These are phyloP conservation scores for Saccharomyces mikatae DNA, from an alignment of 805 yeast species.

Conservation along the genomic window DNA sequence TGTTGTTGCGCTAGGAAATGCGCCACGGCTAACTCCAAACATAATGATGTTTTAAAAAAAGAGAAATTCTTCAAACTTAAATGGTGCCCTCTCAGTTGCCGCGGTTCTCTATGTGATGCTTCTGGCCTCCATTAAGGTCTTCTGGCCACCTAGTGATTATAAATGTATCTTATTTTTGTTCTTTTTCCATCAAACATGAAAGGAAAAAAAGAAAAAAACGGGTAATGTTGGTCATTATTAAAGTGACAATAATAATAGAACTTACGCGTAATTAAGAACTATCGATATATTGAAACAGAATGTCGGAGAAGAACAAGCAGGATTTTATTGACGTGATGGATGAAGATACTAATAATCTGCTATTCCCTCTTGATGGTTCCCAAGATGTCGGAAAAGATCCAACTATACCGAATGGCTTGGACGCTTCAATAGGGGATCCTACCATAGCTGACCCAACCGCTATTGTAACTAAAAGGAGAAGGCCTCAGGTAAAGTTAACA, in stretches of 20 bases:
- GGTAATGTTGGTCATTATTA: background rate
- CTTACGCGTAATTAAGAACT: background rate
- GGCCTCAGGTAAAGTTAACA: conserved; percentile 40
- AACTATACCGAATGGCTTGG: conserved; percentile 7
- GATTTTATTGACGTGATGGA: background rate
- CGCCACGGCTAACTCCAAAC: conserved; percentile 17
- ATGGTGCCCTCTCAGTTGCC: background rate
- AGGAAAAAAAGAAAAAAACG: background rate
- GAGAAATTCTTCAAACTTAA: background rate
- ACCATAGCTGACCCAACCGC: conserved; percentile 24
- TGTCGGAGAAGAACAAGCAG: background rate
- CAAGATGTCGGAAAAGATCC: conserved; percentile 6
- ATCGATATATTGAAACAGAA: background rate
- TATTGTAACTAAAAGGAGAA: conserved; percentile 15
- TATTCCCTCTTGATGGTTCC: background rate
- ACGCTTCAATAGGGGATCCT: conserved; percentile 9
- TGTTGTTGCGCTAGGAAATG: conserved; percentile 15
- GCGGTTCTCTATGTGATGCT: background rate
- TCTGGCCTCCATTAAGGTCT: background rate
- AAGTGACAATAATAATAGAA: background rate
- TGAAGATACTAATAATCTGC: background rate
- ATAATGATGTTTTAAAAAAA: conserved; percentile 1
- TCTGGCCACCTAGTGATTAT: background rate
- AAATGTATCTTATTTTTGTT: background rate
- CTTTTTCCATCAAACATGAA: background rate